Evolutionary conservation across 805 yeast genomes (phyloP).

Genomic region (Saturnispora hagleri): DNA sequence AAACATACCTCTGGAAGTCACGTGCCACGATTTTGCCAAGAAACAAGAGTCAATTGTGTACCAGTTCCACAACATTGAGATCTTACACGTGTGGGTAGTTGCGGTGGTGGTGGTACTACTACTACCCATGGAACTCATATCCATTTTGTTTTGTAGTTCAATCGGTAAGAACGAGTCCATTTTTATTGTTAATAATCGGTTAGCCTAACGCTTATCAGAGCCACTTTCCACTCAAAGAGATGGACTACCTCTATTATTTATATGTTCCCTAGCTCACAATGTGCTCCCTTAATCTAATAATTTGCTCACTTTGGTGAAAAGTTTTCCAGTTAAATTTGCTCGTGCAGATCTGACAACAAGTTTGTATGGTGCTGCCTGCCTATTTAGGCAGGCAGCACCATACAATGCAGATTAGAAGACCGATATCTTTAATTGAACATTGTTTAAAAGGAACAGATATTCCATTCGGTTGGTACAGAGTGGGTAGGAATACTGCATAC

Average conservation of each 20-base stretch:
- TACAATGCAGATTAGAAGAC: background rate
- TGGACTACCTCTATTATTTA: background rate
- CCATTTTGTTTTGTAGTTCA: conserved; percentile 12
- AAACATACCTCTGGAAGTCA: conserved; percentile 46
- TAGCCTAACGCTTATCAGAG: background rate
- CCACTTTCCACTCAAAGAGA: background rate
- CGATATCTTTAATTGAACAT: background rate
- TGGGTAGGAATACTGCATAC: background rate
- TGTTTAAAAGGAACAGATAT: background rate
- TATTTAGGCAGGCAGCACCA: background rate
- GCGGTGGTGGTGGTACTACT: background rate
- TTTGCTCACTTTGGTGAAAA: conserved; percentile 6
- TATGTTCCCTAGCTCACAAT: background rate
- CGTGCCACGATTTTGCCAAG: conserved; percentile 56
- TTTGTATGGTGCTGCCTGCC: background rate
- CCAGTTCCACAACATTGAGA: conserved; percentile 66
- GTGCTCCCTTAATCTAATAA: background rate
- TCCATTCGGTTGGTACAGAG: background rate
- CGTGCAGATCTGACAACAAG: background rate
- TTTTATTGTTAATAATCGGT: background rate
- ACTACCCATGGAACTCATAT: conserved; percentile 9
- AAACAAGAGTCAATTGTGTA: conserved; percentile 58
- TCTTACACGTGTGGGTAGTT: conserved; percentile 14
- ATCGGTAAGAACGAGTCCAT: background rate
- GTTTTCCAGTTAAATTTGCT: background rate